Base-by-base conservation (phyloP, 768 basidiomycete genomes). In the Coprinellus aureogranulatus region DNA sequence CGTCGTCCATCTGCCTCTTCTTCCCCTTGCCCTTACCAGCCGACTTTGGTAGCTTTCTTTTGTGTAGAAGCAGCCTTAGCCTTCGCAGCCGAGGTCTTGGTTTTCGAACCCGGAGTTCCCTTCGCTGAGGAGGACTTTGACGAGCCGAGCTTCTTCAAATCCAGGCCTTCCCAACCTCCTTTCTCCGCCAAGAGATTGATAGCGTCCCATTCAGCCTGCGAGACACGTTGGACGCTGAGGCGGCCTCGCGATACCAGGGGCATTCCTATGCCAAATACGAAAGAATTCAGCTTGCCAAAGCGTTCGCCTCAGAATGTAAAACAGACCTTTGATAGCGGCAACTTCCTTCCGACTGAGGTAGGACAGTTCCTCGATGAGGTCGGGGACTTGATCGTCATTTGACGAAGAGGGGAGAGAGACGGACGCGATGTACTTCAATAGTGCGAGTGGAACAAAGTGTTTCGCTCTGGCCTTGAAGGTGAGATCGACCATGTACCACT, bases 401-500 rank as follows among this genome's bases (percentile, higher is more conserved):
- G 67, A 59, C 25, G 46, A 51, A 11, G 2, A 20, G 1, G 49
- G n/a, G 8, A 51, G 5, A n/a, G 49, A 37, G 31, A 53, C 12
- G 14, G 77, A 76, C 0, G 86, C 82, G 39, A 95, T 81, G 50
- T 78, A 73, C 25, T 86, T 85, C 42, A 98, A 77, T 0, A 96
- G 77, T 5, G 87, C 76, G 11, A 96, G 78, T 2, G 94, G 87
- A 11, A 96, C 81, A 53, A 93, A 93, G 72, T 94, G 77, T 28
- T 70, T 62, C 4, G 89, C 80, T 23, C 89, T 84, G 5, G 81
- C 75, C 16, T 71, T 63, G 69, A 95, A 94, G 30, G 80, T 81
- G 52, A 88, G 73, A 63, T 93, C 87, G 34, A 94, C 90, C 94
- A 98, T 98, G 75, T 80, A 94, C 94, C 94, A 98, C 67, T 81